Base-by-base conservation (phyloP, 331 rosid species). In the Cydonia oblonga region DNA sequence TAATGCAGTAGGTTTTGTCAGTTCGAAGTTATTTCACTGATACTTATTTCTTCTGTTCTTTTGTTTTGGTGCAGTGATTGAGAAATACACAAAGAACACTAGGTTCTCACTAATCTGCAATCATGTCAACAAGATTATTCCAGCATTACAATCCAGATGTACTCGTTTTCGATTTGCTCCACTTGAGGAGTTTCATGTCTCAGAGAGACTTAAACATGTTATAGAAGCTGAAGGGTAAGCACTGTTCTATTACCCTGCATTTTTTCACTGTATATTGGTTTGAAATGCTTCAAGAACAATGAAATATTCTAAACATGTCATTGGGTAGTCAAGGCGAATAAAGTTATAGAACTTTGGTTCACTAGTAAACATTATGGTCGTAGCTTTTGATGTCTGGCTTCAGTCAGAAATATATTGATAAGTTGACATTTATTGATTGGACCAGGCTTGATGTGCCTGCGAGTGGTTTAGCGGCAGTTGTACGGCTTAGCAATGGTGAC, bases 131-230 rank as follows among this genome's bases (percentile, higher is more conserved):
- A 92, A 92, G 91, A 90, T 90, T 80, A 92, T 90, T 72, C 92
- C 91, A 1, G 98, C 96, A 10, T 78, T 92, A 70, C 96, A 92
- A 74, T 90, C 98, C 24, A 87, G 98, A 78, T 92, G 98, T 75
- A 90, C 98, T 64, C 91, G 91, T 52, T 92, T 92, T 62, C 90
- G 99, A 71, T 95, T 95, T 88, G 96, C 99, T 70, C 99, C 99
- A 33, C 99, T 91, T 40, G 96, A 91, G 58, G 76, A 84, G 28
- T 80, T 86, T 66, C 96, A 95, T 83, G 93, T 95, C 72, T 81
- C 88, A 29, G 96, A 87, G 59, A 89, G 97, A 75, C 85, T 95
- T 85, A 88, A 78, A 79, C 93, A 88, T 83, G 92, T 95, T 54
- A 84, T 91, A 63, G 82, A 88, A 58, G 86, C 93, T 76, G 97